Evolutionary conservation across 345 rosid species (phyloP), one percentile per base, ranked within the genome.

Genomic region (Sapria himalayana): DNA sequence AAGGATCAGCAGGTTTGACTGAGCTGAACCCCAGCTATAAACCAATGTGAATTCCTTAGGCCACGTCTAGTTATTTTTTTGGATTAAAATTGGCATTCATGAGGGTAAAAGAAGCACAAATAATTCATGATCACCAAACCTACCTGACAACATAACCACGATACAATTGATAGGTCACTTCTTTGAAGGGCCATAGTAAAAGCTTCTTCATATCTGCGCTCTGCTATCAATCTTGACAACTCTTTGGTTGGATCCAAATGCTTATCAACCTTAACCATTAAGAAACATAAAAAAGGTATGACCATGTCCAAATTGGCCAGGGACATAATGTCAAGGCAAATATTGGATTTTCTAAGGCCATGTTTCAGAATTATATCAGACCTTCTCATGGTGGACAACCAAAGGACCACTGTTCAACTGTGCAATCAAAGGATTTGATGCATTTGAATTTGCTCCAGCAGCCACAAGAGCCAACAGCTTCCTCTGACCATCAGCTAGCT

Each of bases 91-190:
- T n/a, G n/a, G n/a, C n/a, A n/a, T n/a, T n/a, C n/a, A n/a, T n/a
- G n/a, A n/a, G n/a, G n/a, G n/a, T n/a, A n/a, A n/a, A n/a, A n/a
- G n/a, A n/a, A n/a, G n/a, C n/a, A n/a, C n/a, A n/a, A n/a, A n/a
- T n/a, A n/a, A n/a, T n/a, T n/a, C n/a, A n/a, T n/a, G n/a, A n/a
- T n/a, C n/a, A n/a, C n/a, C n/a, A n/a, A n/a, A n/a, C n/a, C n/a
- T 52, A 82, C 94, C 94, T 79, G 91, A 50, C 69, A 60, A 33
- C 98, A 89, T 46, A 89, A 60, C 98, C 98, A 82, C 35, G 93
- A 71, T 2, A 82, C 93, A 13, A 72, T 57, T 3, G 80, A 65
- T 23, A 82, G 70, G 12, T 89, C 93, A 50, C 86, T 89, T 61
- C 84, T 82, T 45, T 67, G 91, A 5, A 82, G 71, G 7, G 79